These are phyloP conservation scores for Schwanniomyces polymorphus DNA, from an alignment of 805 yeast species.

Conservation along the genomic window DNA sequence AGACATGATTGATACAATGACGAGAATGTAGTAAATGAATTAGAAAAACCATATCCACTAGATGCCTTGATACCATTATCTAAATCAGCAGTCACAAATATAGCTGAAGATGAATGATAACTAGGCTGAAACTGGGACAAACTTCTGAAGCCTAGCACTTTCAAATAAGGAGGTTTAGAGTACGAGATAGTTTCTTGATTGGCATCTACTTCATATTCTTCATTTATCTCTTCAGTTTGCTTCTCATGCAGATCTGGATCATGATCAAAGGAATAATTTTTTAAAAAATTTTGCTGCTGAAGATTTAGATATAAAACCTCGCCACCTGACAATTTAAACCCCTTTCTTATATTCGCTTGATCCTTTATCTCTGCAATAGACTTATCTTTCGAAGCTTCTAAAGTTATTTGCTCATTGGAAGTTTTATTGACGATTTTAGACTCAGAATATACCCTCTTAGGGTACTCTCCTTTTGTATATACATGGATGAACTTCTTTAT, in stretches of 20 bases:
- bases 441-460: constrained; percentile 52
- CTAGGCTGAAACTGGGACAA: constrained; percentile 45
- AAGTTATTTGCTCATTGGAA: constrained; percentile 46
- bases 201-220: constrained; percentile 12
- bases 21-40: constrained; percentile 67
- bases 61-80: constrained; percentile 36
- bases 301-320: constrained; percentile 24
- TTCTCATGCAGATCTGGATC: constrained; percentile 9
- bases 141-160: constrained; percentile 67
- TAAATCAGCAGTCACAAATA: constrained; percentile 66
- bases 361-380: constrained; percentile 36
- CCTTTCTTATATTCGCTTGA: constrained; percentile 31
- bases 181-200: constrained; percentile 10
- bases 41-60: constrained; percentile 44
- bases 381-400: constrained; percentile 43
- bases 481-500: constrained; percentile 51
- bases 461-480: constrained; percentile 51
- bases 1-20: constrained; percentile 63
- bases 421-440: constrained; percentile 36
- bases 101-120: constrained; percentile 54
- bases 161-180: constrained; percentile 49
- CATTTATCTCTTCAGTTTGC: constrained; percentile 3
- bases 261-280: constrained; percentile 36
- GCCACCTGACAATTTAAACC: constrained; percentile 22
- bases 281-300: constrained; percentile 27